Percentiles rank a stretch among this genome's conserved stretches.
phyloP scores from a whole-genome alignment of 2,329 filamentous ascomycete species.

The Fusarium sp. region DNA sequence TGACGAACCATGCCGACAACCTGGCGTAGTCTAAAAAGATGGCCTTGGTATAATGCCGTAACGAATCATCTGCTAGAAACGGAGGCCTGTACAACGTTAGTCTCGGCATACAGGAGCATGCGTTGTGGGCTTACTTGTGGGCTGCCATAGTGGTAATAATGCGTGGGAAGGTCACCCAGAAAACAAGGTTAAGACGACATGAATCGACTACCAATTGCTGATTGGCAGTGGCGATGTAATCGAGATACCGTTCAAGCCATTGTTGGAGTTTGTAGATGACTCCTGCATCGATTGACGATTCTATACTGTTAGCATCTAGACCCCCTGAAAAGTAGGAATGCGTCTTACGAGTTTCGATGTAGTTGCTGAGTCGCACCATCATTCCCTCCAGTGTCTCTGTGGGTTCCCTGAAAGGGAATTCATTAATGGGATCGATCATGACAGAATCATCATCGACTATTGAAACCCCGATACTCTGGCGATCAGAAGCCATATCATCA shows the following conservation, averaged over 20 bases:
- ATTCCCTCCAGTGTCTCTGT: conserved; percentile 46
- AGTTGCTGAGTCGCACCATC: conserved; percentile 50
- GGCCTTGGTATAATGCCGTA: conserved; percentile 44
- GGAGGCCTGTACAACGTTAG: conserved; percentile 38
- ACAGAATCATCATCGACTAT: conserved; percentile 34
- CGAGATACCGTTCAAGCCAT: conserved; percentile 63
- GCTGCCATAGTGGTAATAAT: conserved; percentile 50
- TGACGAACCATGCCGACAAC: conserved; percentile 62
- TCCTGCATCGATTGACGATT: conserved; percentile 54
- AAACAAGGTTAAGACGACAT: conserved; percentile 54
- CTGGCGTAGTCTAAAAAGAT: conserved; percentile 57
- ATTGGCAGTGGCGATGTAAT: conserved; percentile 49
- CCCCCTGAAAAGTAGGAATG: not conserved
- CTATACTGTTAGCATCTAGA: conserved; percentile 45
- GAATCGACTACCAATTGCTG: conserved; percentile 52
- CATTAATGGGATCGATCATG: conserved; percentile 53
- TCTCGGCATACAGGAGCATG: not conserved
- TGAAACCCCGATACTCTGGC: conserved; percentile 44
- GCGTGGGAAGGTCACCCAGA: conserved; percentile 64
- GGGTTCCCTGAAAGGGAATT: conserved; percentile 58
- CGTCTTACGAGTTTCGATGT: conserved; percentile 46
- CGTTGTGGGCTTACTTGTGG: conserved; percentile 52
- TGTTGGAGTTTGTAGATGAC: conserved; percentile 55
- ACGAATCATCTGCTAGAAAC: conserved; percentile 33
- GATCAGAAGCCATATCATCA: conserved; percentile 48